Conservation (phyloP, 345 rosid species). For the Cardamine chenopodiifolia region DNA sequence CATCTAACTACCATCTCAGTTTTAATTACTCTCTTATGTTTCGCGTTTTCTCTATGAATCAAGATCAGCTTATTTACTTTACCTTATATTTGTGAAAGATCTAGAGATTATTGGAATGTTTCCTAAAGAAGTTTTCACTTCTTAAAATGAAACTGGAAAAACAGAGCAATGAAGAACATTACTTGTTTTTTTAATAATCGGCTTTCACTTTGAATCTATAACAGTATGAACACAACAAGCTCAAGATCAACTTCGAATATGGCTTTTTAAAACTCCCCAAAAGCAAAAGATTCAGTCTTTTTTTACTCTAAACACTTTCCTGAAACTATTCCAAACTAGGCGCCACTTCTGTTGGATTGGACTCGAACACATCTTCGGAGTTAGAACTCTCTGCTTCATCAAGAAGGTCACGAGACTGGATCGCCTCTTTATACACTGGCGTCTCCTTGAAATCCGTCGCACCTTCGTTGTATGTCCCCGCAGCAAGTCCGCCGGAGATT, state of each 20-base stretch:
- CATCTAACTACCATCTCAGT: neutral
- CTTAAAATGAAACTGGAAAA: constrained; percentile 10
- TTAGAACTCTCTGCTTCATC: constrained; percentile 73
- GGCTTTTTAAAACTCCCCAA: constrained; percentile 1
- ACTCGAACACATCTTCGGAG: constrained; percentile 86
- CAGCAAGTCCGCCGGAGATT: constrained; percentile 83
- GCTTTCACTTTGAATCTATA: constrained; percentile 32
- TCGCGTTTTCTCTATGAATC: neutral
- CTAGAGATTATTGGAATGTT: neutral
- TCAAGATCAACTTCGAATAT: constrained; percentile 8
- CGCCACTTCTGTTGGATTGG: constrained; percentile 97
- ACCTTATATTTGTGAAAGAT: neutral
- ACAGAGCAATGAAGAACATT: constrained; percentile 1
- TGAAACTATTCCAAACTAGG: constrained; percentile 77
- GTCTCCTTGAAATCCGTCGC: constrained; percentile 93
- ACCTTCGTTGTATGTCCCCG: constrained; percentile 81
- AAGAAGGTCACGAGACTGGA: constrained; percentile 68
- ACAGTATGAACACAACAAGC: constrained; percentile 37
- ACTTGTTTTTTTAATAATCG: neutral
- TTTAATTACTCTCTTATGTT: constrained; percentile 13
- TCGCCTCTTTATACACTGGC: constrained; percentile 76
- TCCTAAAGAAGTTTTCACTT: neutral
- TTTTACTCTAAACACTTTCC: constrained; percentile 31
- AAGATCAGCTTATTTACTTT: neutral
- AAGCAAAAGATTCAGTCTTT: constrained; percentile 21